These are phyloP conservation scores for Biscogniauxia sp. DNA, from an alignment of 2,329 filamentous ascomycete genomes.

Conservation along the genomic window DNA sequence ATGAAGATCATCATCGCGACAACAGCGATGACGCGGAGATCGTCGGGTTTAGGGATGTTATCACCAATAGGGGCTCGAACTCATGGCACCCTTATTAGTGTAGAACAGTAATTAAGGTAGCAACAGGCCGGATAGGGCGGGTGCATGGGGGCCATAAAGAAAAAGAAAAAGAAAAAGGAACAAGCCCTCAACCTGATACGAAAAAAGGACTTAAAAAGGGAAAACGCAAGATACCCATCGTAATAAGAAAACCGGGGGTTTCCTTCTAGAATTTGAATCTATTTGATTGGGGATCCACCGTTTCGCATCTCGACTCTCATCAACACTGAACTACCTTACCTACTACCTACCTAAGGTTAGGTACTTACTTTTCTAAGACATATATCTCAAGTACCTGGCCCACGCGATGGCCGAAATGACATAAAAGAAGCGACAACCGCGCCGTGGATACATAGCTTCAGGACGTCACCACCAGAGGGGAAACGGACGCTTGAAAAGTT, in stretches of 20 bases:
- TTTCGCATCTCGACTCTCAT: neutral
- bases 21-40: slow-evolving; percentile 16
- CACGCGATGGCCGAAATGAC: neutral
- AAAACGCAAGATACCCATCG: neutral
- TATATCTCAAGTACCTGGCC: neutral
- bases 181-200: neutral
- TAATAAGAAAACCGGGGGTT: neutral
- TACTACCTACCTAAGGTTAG: no score
- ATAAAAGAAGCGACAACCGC: neutral
- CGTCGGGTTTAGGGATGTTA: slow-evolving; percentile 24
- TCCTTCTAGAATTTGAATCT: neutral
- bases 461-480: neutral
- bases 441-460: neutral
- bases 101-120: neutral
- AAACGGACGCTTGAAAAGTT: neutral
- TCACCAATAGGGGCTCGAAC: neutral
- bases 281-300: neutral
- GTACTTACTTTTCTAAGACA: neutral
- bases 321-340: neutral
- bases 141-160: neutral
- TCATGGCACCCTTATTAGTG: neutral
- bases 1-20: neutral
- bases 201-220: neutral
- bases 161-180: neutral
- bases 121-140: neutral